Percentiles rank a stretch among this genome's conserved stretches.
Conservation (phyloP, 2,329 filamentous ascomycete species). For the Epichloe coenophiala region DNA sequence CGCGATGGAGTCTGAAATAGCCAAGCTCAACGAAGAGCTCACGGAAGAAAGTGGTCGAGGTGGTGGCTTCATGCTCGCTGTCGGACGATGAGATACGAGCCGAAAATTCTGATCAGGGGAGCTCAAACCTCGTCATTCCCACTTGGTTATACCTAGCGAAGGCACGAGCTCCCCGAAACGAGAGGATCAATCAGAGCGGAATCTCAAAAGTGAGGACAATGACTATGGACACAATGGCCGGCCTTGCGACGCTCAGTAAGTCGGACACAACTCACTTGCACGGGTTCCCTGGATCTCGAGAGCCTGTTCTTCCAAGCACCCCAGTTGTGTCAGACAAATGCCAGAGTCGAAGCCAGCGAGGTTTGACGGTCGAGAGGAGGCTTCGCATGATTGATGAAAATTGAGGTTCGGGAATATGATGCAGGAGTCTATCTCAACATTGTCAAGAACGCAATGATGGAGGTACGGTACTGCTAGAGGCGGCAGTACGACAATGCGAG, state of each 20-base stretch:
- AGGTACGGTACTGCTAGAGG: no score
- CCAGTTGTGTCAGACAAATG: conserved; percentile 57
- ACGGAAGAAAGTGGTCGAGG: no score
- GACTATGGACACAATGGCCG: conserved; percentile 37
- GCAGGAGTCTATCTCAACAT: neutral
- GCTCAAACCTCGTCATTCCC: conserved; percentile 34
- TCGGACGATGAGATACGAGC: no score
- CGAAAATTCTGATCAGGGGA: no score
- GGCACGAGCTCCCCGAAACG: conserved; percentile 36
- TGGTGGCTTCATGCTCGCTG: no score
- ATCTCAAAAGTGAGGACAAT: conserved; percentile 47
- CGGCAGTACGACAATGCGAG: no score
- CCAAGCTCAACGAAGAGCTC: no score
- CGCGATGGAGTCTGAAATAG: no score
- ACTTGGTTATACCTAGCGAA: conserved; percentile 56
- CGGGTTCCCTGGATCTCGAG: conserved; percentile 10
- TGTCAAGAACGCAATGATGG: no score
- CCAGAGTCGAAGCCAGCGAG: conserved; percentile 39
- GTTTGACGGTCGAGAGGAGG: neutral
- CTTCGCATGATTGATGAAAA: neutral
- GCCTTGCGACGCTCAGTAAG: conserved; percentile 28
- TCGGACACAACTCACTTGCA: conserved; percentile 7
- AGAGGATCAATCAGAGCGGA: conserved; percentile 48
- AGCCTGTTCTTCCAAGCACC: conserved; percentile 30
- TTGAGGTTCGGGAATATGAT: neutral